Percentiles rank a stretch among this genome's conserved stretches.
These are phyloP conservation scores for Austroboletus novae-zelandiae DNA, from an alignment of 1,284 basidiomycete species.

Conservation along the genomic window DNA sequence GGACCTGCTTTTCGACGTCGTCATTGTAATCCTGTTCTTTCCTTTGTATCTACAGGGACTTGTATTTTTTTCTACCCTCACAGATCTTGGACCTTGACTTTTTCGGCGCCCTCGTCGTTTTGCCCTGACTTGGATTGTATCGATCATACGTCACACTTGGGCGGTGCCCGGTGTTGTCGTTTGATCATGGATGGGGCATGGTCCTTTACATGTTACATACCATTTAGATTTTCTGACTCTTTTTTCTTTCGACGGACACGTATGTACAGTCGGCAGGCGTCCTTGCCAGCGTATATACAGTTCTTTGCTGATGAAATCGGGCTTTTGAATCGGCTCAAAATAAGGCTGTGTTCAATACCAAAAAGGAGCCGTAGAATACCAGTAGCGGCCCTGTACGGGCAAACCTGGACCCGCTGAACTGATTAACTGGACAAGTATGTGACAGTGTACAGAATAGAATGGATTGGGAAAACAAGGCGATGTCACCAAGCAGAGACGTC, in stretches of 20 bases:
- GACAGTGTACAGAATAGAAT: no score
- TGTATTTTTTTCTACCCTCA: constrained; percentile 18
- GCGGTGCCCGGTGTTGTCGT: neutral
- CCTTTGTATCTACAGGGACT: constrained; percentile 20
- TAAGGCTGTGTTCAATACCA: no score
- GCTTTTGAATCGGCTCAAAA: no score
- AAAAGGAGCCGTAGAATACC: no score
- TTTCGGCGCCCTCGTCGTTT: neutral
- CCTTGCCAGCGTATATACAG: constrained; percentile 2
- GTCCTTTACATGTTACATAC: constrained; percentile 6
- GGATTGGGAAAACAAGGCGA: no score
- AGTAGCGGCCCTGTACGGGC: no score
- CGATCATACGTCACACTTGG: neutral
- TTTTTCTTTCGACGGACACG: constrained; percentile 13
- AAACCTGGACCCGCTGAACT: no score
- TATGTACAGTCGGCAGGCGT: constrained; percentile 9
- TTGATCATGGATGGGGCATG: constrained; percentile 1
- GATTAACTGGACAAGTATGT: no score
- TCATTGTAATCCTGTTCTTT: constrained; percentile 11
- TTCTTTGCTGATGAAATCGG: neutral
- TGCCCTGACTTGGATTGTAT: neutral
- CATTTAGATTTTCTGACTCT: constrained; percentile 11
- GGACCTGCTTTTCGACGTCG: neutral
- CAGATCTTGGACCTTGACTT: constrained; percentile 3
- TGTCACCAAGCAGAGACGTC: no score